Conservation (phyloP, 179 eudicot genomes). For the Beta corolliflora region DNA sequence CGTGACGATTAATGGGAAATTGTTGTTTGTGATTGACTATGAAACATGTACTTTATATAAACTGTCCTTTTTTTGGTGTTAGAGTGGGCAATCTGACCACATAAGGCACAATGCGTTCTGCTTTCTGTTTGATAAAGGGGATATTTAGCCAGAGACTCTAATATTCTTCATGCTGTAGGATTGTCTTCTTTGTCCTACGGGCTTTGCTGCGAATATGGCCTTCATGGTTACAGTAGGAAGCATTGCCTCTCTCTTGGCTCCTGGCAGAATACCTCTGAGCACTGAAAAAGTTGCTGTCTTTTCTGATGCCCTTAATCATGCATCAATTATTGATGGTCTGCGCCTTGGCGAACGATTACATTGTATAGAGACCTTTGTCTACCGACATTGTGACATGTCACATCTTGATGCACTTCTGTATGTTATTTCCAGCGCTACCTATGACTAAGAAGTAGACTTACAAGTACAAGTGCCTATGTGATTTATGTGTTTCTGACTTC, state of each 20-base stretch:
- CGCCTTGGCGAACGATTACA: constrained; percentile 86
- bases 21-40: not conserved
- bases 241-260: constrained; percentile 64
- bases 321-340: constrained; percentile 94
- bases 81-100: constrained; percentile 10
- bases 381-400: constrained; percentile 84
- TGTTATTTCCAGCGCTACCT: constrained; percentile 25
- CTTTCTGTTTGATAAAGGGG: not conserved
- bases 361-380: constrained; percentile 65
- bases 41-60: not conserved
- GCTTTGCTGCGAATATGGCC: constrained; percentile 97
- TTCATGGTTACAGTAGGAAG: constrained; percentile 85
- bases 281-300: constrained; percentile 79
- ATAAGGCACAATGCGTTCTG: not conserved
- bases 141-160: constrained; percentile 22
- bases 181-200: constrained; percentile 99
- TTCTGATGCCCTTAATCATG: constrained; percentile 95
- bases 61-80: not conserved
- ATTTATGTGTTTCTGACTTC: constrained; percentile 17
- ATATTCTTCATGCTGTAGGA: constrained; percentile 62
- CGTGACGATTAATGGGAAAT: not conserved
- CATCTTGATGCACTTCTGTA: constrained; percentile 85
- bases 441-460: not conserved
- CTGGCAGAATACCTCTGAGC: constrained; percentile 46
- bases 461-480: constrained; percentile 1